Evolutionary conservation across 371 early-diverging fungal species (phyloP).

Genomic region (Cokeromyces recurvatus): DNA sequence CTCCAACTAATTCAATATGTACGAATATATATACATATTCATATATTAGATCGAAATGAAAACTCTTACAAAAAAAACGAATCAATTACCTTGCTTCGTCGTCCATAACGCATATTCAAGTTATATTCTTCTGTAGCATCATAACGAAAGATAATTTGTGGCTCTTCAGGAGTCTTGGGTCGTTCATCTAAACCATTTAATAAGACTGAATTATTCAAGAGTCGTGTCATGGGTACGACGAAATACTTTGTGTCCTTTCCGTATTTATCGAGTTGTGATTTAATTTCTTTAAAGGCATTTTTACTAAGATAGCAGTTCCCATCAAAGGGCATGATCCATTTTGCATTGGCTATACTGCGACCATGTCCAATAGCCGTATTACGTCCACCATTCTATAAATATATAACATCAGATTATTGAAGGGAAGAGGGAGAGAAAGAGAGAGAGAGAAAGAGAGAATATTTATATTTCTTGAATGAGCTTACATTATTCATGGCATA

Average conservation of each 20-base stretch:
- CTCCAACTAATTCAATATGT: slow-evolving; percentile 48
- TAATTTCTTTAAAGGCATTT: slow-evolving; percentile 59
- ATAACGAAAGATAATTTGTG: slow-evolving; percentile 64
- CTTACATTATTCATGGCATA: slow-evolving; percentile 77
- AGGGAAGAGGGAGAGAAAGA: too few species aligned
- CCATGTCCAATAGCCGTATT: slow-evolving; percentile 61
- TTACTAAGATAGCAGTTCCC: slow-evolving; percentile 64
- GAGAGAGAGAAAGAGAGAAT: too few species aligned
- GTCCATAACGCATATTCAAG: slow-evolving; percentile 66
- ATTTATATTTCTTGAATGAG: too few species aligned
- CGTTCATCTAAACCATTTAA: slow-evolving; percentile 49
- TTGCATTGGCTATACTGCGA: slow-evolving; percentile 45
- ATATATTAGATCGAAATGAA: too few species aligned
- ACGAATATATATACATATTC: not conserved
- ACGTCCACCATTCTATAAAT: slow-evolving; percentile 62
- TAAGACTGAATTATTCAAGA: slow-evolving; percentile 57
- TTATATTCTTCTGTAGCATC: slow-evolving; percentile 61
- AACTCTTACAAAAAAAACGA: too few species aligned
- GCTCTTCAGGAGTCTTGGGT: slow-evolving; percentile 65
- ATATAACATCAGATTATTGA: too few species aligned
- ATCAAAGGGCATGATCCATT: slow-evolving; percentile 71
- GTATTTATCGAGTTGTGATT: slow-evolving; percentile 41
- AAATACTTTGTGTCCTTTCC: slow-evolving; percentile 57
- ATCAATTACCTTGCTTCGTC: slow-evolving; percentile 60
- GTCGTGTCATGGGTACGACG: slow-evolving; percentile 65